Evolutionary conservation across 225 moss, liverwort and hornwort genomes (phyloP).

Genomic region (Neckera pumila): DNA sequence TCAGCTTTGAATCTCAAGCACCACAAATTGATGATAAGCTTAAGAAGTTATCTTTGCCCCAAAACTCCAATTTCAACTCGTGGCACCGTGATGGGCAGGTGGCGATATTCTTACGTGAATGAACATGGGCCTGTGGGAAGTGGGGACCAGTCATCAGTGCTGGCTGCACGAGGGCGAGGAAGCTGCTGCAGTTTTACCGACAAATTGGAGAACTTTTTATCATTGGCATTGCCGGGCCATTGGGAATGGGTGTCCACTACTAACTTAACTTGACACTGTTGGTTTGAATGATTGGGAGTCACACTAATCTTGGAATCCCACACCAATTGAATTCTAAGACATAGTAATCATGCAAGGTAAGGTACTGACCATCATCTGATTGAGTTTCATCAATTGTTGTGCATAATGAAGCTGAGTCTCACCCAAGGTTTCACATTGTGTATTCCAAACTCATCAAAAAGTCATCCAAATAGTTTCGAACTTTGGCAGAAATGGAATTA

Average conservation of each 20-base stretch:
- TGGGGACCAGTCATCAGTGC: not conserved
- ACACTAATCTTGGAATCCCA: not conserved
- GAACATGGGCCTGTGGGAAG: not conserved
- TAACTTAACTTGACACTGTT: not conserved
- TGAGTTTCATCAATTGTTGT: not conserved
- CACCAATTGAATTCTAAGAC: not conserved
- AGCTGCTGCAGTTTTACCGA: not conserved
- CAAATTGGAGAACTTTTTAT: not conserved
- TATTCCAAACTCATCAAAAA: not conserved
- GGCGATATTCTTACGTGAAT: not conserved
- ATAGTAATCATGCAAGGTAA: not conserved
- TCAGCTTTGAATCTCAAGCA: not conserved
- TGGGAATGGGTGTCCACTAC: not conserved
- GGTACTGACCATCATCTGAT: not conserved
- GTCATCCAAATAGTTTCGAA: not conserved
- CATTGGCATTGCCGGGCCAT: not conserved
- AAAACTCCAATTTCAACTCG: not conserved
- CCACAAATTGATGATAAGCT: not conserved
- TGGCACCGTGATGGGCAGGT: not conserved
- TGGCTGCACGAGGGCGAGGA: not conserved
- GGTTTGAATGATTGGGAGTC: not conserved
- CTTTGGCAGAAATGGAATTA: too few species aligned
- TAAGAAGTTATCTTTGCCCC: too few species aligned
- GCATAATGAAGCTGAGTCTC: too few species aligned
- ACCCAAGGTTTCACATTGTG: not conserved